Conservation (phyloP, 768 basidiomycete species). For the Boletus pseudo-olivaceus region DNA sequence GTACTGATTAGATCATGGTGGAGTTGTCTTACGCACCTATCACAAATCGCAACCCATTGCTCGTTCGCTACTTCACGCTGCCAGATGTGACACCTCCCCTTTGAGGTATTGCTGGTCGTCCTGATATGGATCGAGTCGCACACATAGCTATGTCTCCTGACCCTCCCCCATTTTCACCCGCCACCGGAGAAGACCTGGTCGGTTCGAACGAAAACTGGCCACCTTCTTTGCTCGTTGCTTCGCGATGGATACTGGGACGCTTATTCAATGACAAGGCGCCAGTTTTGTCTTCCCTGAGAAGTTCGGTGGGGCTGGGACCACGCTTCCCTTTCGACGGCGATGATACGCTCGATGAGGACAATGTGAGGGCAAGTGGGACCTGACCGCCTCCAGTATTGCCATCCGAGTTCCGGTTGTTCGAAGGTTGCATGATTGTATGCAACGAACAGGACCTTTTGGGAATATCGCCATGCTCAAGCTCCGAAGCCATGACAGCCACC, state of each 20-base stretch:
- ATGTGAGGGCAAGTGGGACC: neutral
- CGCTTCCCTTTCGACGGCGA: conserved; percentile 55
- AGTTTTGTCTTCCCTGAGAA: conserved; percentile 55
- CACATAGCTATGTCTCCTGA: neutral
- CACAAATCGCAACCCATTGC: neutral
- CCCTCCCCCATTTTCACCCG: conserved; percentile 9
- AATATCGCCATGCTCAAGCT: neutral
- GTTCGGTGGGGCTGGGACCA: conserved; percentile 68
- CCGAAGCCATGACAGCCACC: neutral
- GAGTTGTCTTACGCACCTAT: conserved; percentile 12
- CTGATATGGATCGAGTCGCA: neutral
- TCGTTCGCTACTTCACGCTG: conserved; percentile 14
- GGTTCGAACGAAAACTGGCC: conserved; percentile 10
- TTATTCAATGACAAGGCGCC: conserved; percentile 58
- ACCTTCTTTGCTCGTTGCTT: conserved; percentile 18
- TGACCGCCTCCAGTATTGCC: conserved; percentile 3
- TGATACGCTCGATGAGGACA: conserved; percentile 17
- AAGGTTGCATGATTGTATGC: conserved; percentile 1
- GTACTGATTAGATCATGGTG: conserved; percentile 8
- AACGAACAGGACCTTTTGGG: conserved; percentile 7
- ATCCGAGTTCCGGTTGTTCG: conserved; percentile 4
- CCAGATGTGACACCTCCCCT: conserved; percentile 1
- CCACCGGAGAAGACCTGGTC: conserved; percentile 4
- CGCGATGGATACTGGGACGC: conserved; percentile 63
- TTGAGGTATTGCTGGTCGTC: conserved; percentile 9